Percentiles rank a stretch among this genome's conserved stretches.
Conservation (phyloP, 306 rosid genomes). For the Lupinus albus region DNA sequence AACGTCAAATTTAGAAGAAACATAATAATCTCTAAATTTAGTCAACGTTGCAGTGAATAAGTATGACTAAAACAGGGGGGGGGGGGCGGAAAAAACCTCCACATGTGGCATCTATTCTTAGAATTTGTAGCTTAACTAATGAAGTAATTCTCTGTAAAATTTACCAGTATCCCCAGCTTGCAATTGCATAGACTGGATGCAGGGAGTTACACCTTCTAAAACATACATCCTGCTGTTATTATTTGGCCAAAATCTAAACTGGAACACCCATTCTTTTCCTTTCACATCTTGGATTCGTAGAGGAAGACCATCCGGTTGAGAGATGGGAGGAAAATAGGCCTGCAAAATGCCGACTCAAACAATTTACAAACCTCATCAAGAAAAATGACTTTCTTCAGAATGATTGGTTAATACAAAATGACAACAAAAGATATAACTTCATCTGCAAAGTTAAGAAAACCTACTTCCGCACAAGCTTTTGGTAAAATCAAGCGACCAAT, state of each 20-base stretch:
- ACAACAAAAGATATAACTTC: constrained; percentile 16
- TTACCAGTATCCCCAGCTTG: constrained; percentile 99
- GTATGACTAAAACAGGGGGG: constrained; percentile 2
- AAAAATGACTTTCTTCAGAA: not conserved
- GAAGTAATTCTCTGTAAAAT: constrained; percentile 24
- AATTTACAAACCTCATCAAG: constrained; percentile 22
- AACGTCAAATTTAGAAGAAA: constrained; percentile 5
- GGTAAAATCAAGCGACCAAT: constrained; percentile 98
- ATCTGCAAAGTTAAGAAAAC: constrained; percentile 37
- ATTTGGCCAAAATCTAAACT: constrained; percentile 99
- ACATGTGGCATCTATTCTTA: constrained; percentile 31
- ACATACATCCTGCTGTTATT: constrained; percentile 99
- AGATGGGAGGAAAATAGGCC: constrained; percentile 98
- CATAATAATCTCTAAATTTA: not conserved
- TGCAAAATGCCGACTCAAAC: constrained; percentile 50
- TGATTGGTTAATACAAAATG: constrained; percentile 28
- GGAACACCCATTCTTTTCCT: constrained; percentile 99
- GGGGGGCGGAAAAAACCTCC: not conserved
- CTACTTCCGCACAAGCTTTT: constrained; percentile 98
- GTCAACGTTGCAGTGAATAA: not conserved
- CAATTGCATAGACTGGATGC: constrained; percentile 99
- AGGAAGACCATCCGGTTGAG: constrained; percentile 99
- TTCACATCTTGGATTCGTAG: constrained; percentile 91
- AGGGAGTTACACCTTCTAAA: constrained; percentile 97
- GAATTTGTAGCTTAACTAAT: constrained; percentile 26